Percentiles rank a stretch among this genome's conserved stretches.
Conservation (phyloP, 768 basidiomycete genomes). For the Phylloporus sp. region DNA sequence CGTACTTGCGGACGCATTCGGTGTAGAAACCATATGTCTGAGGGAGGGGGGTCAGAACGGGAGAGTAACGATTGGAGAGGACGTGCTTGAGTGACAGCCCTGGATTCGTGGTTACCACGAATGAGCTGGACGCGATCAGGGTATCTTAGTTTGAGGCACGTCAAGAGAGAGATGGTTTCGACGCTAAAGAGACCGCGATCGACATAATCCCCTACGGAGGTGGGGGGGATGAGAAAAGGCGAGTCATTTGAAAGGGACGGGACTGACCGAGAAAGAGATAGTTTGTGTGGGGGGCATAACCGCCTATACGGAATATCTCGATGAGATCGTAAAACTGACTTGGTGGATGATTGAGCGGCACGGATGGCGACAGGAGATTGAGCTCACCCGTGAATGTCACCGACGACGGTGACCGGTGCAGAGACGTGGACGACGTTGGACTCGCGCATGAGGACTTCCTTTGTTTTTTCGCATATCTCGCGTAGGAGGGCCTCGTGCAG, state of each 20-base stretch:
- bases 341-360: constrained; percentile 37
- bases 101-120: constrained; percentile 94
- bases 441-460: constrained; percentile 98
- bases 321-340: constrained; percentile 99
- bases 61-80: constrained; percentile 4
- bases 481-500: constrained; percentile 90
- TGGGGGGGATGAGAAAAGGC: neutral
- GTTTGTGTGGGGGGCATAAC: constrained; percentile 93
- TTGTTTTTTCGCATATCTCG: constrained; percentile 99
- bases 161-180: constrained; percentile 95
- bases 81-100: constrained; percentile 95
- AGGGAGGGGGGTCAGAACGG: constrained; percentile 15
- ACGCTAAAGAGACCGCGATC: constrained; percentile 97
- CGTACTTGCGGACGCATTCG: constrained; percentile 97
- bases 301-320: constrained; percentile 98
- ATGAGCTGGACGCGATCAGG: constrained; percentile 96
- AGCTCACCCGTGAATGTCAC: constrained; percentile 96
- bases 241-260: neutral
- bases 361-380: constrained; percentile 12
- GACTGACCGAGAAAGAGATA: constrained; percentile 92
- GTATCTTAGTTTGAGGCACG: constrained; percentile 94
- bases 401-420: constrained; percentile 96
- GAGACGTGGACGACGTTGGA: constrained; percentile 97
- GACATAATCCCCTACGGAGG: constrained; percentile 95
- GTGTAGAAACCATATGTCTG: constrained; percentile 99